Percentiles rank a stretch among this genome's conserved stretches.
Conservation (phyloP, 495 filamentous ascomycete species). For the Daldinia loculata region DNA sequence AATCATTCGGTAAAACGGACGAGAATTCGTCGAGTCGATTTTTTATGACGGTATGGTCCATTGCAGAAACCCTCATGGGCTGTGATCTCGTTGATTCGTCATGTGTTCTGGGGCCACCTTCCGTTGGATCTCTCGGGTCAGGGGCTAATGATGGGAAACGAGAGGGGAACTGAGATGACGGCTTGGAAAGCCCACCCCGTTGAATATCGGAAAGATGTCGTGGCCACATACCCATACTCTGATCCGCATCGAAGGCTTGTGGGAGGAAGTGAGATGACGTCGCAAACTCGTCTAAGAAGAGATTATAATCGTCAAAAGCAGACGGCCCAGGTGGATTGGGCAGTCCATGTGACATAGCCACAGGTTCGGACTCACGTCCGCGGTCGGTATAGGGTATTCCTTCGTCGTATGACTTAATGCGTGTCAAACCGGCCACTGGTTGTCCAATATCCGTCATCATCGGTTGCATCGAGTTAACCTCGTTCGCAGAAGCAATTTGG, state of each 20-base stretch:
- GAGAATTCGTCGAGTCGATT: conserved; percentile 72
- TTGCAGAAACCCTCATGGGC: conserved; percentile 71
- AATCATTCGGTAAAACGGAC: conserved; percentile 70
- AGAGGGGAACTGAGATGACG: conserved; percentile 73
- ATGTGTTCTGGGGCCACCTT: conserved; percentile 52
- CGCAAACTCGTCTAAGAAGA: conserved; percentile 62
- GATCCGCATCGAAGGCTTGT: conserved; percentile 58
- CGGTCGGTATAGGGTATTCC: conserved; percentile 54
- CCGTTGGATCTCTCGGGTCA: conserved; percentile 66
- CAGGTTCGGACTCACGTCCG: conserved; percentile 52
- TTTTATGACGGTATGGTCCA: conserved; percentile 69
- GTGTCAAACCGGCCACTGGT: conserved; percentile 47
- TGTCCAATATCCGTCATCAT: conserved; percentile 56
- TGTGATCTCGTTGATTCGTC: conserved; percentile 54
- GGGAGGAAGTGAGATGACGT: conserved; percentile 59
- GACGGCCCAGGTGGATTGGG: conserved; percentile 50
- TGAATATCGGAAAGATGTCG: conserved; percentile 51
- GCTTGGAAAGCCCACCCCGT: conserved; percentile 54
- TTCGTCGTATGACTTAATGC: conserved; percentile 59
- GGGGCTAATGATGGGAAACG: conserved; percentile 73
- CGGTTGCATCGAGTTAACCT: conserved; percentile 58
- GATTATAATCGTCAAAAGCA: conserved; percentile 57
- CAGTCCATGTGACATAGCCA: conserved; percentile 51
- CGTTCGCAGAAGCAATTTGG: conserved; percentile 58
- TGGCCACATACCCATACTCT: conserved; percentile 56